Evolutionary conservation across 1,139 yeast species (phyloP).

Genomic region (Saccharomyces hybrid): DNA sequence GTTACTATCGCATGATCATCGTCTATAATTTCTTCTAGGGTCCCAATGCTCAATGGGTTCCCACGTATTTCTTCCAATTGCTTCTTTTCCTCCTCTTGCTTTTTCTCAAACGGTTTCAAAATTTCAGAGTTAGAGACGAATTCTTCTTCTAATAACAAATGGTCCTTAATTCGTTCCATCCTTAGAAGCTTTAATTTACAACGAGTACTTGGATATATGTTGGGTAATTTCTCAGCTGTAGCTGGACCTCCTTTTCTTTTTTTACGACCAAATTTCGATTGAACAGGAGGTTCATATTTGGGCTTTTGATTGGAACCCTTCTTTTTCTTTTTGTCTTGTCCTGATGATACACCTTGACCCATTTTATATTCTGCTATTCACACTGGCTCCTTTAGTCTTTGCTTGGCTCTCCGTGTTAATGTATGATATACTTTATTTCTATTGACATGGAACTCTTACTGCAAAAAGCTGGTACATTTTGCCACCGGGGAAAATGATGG

Average conservation of each 20-base stretch:
- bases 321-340: conserved; percentile 64
- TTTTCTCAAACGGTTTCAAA: conserved; percentile 91
- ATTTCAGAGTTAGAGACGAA: conserved; percentile 93
- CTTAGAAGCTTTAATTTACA: conserved; percentile 84
- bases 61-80: conserved; percentile 95
- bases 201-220: conserved; percentile 85
- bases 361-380: conserved; percentile 11
- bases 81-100: conserved; percentile 91
- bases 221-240: conserved; percentile 77
- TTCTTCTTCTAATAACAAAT: conserved; percentile 87
- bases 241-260: conserved; percentile 86
- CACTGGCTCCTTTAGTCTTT: neutral
- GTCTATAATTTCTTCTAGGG: conserved; percentile 91
- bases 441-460: neutral
- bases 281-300: conserved; percentile 97
- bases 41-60: conserved; percentile 93
- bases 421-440: neutral
- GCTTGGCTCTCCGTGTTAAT: neutral
- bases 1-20: conserved; percentile 99
- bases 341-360: conserved; percentile 84
- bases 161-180: conserved; percentile 95
- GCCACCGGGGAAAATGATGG: neutral
- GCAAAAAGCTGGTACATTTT: neutral
- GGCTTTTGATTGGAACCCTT: conserved; percentile 76
- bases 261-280: conserved; percentile 75